A percentile compares a stretch with the other conserved stretches of the same genome.
These are phyloP conservation scores for Collybiopsis confluens DNA, from an alignment of 768 basidiomycete species.

Conservation along the genomic window DNA sequence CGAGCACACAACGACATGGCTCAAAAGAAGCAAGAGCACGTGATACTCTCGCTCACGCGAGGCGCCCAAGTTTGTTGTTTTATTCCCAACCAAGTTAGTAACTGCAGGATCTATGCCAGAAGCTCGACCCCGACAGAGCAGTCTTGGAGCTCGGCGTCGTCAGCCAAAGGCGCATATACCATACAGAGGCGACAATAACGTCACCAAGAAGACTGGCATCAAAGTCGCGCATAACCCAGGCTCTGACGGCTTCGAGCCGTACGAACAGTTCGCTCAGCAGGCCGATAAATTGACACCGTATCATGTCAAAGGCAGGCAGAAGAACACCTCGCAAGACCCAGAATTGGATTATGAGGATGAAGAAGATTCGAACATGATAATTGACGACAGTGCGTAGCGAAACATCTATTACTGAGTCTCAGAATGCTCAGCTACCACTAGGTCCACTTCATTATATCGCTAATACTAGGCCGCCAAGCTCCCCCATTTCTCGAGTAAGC, in stretches of 20 bases:
- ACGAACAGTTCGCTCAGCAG: constrained; percentile 69
- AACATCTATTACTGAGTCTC: constrained; percentile 7
- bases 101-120: constrained; percentile 1
- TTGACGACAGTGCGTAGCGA: constrained; percentile 58
- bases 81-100: background rate
- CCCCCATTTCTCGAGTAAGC: constrained; percentile 33
- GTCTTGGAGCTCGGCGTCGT: constrained; percentile 47
- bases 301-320: constrained; percentile 46
- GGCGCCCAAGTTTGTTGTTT: background rate
- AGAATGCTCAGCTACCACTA: constrained; percentile 22
- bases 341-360: constrained; percentile 46
- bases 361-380: constrained; percentile 72
- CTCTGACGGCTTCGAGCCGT: constrained; percentile 81
- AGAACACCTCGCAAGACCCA: constrained; percentile 29
- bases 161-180: constrained; percentile 68
- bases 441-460: constrained; percentile 40
- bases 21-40: background rate
- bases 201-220: constrained; percentile 79
- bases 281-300: constrained; percentile 66
- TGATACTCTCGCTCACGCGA: background rate
- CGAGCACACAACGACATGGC: background rate
- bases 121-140: constrained; percentile 43
- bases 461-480: constrained; percentile 34
- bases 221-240: constrained; percentile 62
- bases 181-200: constrained; percentile 73